Percentiles rank a stretch among this genome's conserved stretches.
These are phyloP conservation scores for Erodium chrysanthum DNA, from an alignment of 441 rosid genomes.

Conservation along the genomic window DNA sequence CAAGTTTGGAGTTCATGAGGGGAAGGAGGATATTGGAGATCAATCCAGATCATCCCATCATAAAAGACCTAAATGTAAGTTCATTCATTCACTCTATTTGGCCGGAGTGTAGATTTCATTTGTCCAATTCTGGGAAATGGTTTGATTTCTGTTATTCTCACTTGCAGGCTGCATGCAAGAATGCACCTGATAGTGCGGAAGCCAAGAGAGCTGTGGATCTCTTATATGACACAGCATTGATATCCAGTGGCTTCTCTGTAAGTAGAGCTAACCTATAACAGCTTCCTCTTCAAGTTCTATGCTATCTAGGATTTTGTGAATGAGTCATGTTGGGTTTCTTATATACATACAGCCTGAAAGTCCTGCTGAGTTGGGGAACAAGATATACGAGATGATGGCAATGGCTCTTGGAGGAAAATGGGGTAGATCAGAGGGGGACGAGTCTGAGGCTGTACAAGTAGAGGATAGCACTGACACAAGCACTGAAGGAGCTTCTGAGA, in stretches of 20 bases:
- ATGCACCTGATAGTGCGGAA: constrained; percentile 65
- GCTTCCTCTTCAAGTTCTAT: no score
- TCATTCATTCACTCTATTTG: no score
- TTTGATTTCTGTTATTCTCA: constrained; percentile 7
- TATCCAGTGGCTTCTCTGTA: constrained; percentile 92
- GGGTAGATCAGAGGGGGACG: constrained; percentile 63
- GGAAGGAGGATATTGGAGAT: constrained; percentile 90
- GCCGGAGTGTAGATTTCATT: no score
- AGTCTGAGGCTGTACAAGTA: constrained; percentile 13
- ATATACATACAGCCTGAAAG: constrained; percentile 78
- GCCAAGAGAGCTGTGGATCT: constrained; percentile 87
- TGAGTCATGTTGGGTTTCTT: no score
- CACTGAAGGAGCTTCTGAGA: constrained; percentile 24
- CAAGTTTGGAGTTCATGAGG: constrained; percentile 90
- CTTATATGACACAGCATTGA: constrained; percentile 75
- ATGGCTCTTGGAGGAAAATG: constrained; percentile 98
- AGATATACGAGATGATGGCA: constrained; percentile 94
- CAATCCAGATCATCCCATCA: constrained; percentile 83
- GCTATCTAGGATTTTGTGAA: no score
- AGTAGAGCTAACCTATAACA: constrained; percentile 18
- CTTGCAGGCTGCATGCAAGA: constrained; percentile 85
- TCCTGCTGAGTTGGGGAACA: constrained; percentile 85
- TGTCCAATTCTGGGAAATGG: no score
- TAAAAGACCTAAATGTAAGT: constrained; percentile 81
- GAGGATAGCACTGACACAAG: constrained; percentile 16